Base-by-base conservation (phyloP, 129 eudicot genomes). In the Erigeron canadensis region DNA sequence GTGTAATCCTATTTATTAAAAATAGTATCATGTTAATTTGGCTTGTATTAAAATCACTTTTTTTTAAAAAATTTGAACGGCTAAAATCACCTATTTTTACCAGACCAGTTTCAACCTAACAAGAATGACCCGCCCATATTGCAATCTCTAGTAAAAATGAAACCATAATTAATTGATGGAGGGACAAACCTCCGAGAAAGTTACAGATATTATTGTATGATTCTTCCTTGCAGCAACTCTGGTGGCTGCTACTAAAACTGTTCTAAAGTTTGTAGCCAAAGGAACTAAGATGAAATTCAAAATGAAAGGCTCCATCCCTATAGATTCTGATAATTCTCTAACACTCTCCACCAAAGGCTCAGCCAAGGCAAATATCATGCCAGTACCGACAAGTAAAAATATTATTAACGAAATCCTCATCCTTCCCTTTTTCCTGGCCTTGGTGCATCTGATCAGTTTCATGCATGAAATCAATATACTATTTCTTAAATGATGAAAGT, bases 281-380 rank as follows among this genome's bases (percentile, higher is more conserved):
- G 91, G 91, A 65, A 85, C 81, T 5, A 83, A 46, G 18, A 86
- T 75, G 51, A 88, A 88, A 0, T 89, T 81, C 8, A 83, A 77
- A 51, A 78, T 81, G 61, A 86, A 88, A 0, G 91, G 80, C 22
- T 81, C 81, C 47, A 88, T 63, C 7, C 51, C 63, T 42, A 77
- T 77, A 38, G 84, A 65, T 42, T 72, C 78, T 9, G 96, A 86
- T 39, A 88, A 72, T 59, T 71, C 23, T 11, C 73, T 69, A 19
- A 88, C 96, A 71, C 68, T 83, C 5, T 83, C 80, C 23, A 81
- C 77, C 6, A 88, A 84, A 18, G 96, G 96, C 46, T 88, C 96
- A 0, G 87, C 89, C 51, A 83, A 46, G 34, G 76, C 61, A 5
- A 70, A 83, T 11, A 82, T 21, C 53, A 88, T 83, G 21, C 55